phyloP scores from a whole-genome alignment of 441 rosid genomes.

The Euphorbia celastroides region DNA sequence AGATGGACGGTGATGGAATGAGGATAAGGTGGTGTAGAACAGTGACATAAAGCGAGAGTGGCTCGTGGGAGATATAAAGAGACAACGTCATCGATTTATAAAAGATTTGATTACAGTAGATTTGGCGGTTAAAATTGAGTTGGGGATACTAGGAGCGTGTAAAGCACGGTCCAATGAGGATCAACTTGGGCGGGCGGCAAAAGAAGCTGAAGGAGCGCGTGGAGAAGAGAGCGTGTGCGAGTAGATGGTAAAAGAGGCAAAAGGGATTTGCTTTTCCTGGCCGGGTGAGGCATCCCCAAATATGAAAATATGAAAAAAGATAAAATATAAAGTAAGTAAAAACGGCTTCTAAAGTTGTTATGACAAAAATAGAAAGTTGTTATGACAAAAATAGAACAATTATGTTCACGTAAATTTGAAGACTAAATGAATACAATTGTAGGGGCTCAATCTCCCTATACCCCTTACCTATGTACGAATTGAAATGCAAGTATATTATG shows the following conservation, averaged over 20 bases:
- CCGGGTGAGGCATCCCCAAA: constrained; percentile 21
- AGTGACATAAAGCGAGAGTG: not conserved
- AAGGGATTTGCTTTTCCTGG: constrained; percentile 6
- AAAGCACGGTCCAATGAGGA: not conserved
- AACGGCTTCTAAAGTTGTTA: too few species aligned
- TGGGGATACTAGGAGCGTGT: not conserved
- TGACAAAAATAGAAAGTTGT: too few species aligned
- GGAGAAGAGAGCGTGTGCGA: not conserved
- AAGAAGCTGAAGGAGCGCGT: not conserved
- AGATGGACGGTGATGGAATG: not conserved
- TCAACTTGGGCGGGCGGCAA: not conserved
- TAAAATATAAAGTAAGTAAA: too few species aligned
- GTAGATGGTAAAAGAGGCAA: not conserved
- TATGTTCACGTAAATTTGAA: too few species aligned
- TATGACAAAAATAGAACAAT: too few species aligned
- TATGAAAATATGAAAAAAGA: not conserved
- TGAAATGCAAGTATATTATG: too few species aligned
- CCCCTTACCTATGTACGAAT: too few species aligned
- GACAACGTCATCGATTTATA: constrained; percentile 16
- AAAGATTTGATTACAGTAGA: constrained; percentile 11
- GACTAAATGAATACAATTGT: too few species aligned
- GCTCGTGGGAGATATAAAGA: not conserved
- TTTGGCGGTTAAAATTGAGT: constrained; percentile 3
- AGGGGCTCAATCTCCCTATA: too few species aligned
- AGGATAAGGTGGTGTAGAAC: constrained; percentile 8